Evolutionary conservation across 768 basidiomycete genomes (phyloP), one percentile per base, ranked within the genome.

Genomic region (Thelephora aurantiotincta): DNA sequence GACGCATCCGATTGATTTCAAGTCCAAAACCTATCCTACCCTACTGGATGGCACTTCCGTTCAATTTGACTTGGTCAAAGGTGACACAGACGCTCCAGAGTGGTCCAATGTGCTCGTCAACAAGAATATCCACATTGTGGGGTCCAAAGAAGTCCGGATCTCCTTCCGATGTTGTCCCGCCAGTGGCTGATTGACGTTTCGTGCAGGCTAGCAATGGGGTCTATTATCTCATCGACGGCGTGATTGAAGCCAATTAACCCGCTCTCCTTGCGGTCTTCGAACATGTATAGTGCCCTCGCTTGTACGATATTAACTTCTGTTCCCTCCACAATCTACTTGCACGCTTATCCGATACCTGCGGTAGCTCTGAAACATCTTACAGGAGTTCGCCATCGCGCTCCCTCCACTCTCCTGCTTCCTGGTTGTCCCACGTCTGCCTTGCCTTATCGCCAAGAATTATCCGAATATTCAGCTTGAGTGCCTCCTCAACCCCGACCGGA

Each of bases 91-190:
- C 34, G 61, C 59, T 16, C 67, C 71, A 4, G 71, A 74, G 35
- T 88, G 84, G 85, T 64, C 65, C 52, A 68, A 66, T 35, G 74
- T 81, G 6, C 68, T 69, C 0, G 54, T 90, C 11, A 74, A 80
- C 47, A 71, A 69, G 35, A 71, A 71, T 11, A 61, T 75, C 7
- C 71, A 60, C 35, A 80, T 91, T 36, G 52, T 75, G 18, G 69
- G 59, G 1, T 75, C 68, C 71, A 80, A 73, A 59, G 71, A 82
- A 72, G 88, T 84, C 44, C 45, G 68, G 34, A 23, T 22, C 11
- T 23, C 26, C 26, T 30, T 30, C 26, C 26, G 26, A 30, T 30
- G 9, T 30, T 9, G 26, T 9, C 26, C 26, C 26, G 9, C 26
- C 26, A 30, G 26, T 30, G 5, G 26, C 26, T 30, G 9, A 30